Percentiles rank a stretch among this genome's conserved stretches.
phyloP scores from a whole-genome alignment of 2,329 filamentous ascomycete genomes.

The Metarhizium album region DNA sequence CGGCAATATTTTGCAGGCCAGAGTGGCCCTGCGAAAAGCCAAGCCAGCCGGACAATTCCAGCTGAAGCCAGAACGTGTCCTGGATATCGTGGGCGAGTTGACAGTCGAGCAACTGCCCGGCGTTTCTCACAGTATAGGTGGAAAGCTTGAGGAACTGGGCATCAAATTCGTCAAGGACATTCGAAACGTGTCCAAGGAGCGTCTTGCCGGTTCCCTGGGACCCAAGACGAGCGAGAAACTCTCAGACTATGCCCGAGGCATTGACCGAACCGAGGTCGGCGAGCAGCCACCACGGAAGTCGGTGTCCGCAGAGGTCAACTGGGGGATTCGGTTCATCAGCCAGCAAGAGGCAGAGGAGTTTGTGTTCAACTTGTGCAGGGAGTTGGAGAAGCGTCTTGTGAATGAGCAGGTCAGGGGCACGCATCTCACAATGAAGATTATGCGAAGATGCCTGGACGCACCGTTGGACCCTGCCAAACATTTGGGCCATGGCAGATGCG shows the following conservation, averaged over 20 bases:
- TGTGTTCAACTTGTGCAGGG: slow-evolving; percentile 70
- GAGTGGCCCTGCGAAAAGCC: slow-evolving; percentile 78
- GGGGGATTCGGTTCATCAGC: slow-evolving; percentile 90
- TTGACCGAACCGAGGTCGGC: slow-evolving; percentile 77
- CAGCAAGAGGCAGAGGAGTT: slow-evolving; percentile 94
- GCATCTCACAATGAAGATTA: slow-evolving; percentile 88
- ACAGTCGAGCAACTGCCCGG: slow-evolving; percentile 77
- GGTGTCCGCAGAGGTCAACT: slow-evolving; percentile 93
- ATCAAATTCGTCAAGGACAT: slow-evolving; percentile 77
- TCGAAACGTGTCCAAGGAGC: slow-evolving; percentile 64
- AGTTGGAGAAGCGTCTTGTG: slow-evolving; percentile 68
- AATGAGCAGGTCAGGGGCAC: slow-evolving; percentile 80
- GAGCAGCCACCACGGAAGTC: slow-evolving; percentile 82
- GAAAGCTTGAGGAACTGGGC: slow-evolving; percentile 79
- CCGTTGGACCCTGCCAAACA: slow-evolving; percentile 88
- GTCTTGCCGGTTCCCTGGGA: slow-evolving; percentile 60
- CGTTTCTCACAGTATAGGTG: slow-evolving; percentile 81
- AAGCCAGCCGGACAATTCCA: slow-evolving; percentile 93
- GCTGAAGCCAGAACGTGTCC: slow-evolving; percentile 67
- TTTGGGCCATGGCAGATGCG: slow-evolving; percentile 89
- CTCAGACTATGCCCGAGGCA: slow-evolving; percentile 81
- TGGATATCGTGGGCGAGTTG: slow-evolving; percentile 66
- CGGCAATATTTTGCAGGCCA: slow-evolving; percentile 80
- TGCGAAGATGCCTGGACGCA: slow-evolving; percentile 76
- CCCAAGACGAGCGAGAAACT: slow-evolving; percentile 89